Evolutionary conservation across 306 rosid species (phyloP).

Genomic region (Hippophae gyantsensis): DNA sequence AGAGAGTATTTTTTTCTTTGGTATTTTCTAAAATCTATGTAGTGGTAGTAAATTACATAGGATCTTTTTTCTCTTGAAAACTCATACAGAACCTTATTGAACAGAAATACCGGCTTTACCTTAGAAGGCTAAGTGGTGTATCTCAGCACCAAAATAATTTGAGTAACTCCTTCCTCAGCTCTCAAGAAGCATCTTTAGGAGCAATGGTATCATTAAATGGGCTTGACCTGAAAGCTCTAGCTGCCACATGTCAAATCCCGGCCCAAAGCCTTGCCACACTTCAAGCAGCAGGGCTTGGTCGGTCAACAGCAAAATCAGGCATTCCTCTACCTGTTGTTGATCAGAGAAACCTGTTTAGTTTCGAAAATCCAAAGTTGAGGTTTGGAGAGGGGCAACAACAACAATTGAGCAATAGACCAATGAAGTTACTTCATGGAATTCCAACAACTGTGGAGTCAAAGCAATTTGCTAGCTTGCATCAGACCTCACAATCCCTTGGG

Average conservation of each 20-base stretch:
- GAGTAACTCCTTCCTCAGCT: slow-evolving; percentile 56
- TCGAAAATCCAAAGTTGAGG: slow-evolving; percentile 83
- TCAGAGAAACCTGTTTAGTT: slow-evolving; percentile 91
- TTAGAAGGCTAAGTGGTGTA: slow-evolving; percentile 82
- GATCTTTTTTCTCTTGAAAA: too few relatives aligned
- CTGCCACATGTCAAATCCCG: slow-evolving; percentile 70
- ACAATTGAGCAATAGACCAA: slow-evolving; percentile 29
- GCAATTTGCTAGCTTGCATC: slow-evolving; percentile 82
- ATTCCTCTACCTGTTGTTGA: slow-evolving; percentile 66
- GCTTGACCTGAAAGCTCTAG: slow-evolving; percentile 70
- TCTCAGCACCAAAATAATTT: slow-evolving; percentile 62
- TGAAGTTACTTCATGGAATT: slow-evolving; percentile 84
- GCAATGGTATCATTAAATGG: slow-evolving; percentile 69
- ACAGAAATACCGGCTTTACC: slow-evolving; percentile 93
- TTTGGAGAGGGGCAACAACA: slow-evolving; percentile 71
- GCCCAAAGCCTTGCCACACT: slow-evolving; percentile 90
- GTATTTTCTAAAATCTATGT: too few relatives aligned
- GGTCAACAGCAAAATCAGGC: slow-evolving; percentile 55
- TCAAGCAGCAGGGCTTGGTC: slow-evolving; percentile 85
- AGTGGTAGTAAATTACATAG: too few relatives aligned
- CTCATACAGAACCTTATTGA: slow-evolving; percentile 10
- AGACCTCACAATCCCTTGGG: slow-evolving; percentile 64
- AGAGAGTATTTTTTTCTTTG: too few relatives aligned
- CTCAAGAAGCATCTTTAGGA: slow-evolving; percentile 74
- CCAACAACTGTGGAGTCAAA: slow-evolving; percentile 91